A percentile compares a stretch with the other conserved stretches of the same genome.
phyloP scores from a whole-genome alignment of 192 early-diverging fungal species.

The Coemansia sp. region DNA sequence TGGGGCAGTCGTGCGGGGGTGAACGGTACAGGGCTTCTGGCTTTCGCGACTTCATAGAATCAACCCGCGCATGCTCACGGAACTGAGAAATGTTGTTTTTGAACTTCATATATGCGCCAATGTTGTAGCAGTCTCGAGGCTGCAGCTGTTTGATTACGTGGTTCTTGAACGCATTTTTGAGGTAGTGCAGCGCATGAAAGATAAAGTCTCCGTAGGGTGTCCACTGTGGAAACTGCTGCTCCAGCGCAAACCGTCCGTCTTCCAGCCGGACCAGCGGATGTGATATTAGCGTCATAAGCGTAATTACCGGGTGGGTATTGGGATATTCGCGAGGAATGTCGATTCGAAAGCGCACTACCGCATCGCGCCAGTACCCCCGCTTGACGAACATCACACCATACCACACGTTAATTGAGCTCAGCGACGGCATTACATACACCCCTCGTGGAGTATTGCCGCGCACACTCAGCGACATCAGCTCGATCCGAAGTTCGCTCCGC shows the following conservation, averaged over 20 bases:
- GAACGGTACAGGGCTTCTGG: slow-evolving; percentile 31
- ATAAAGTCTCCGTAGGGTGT: slow-evolving; percentile 79
- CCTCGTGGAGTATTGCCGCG: slow-evolving; percentile 77
- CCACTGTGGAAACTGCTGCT: slow-evolving; percentile 81
- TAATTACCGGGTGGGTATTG: slow-evolving; percentile 63
- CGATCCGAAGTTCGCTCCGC: slow-evolving; percentile 49
- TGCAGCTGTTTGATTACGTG: slow-evolving; percentile 61
- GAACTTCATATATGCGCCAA: slow-evolving; percentile 42
- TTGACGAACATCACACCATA: slow-evolving; percentile 84
- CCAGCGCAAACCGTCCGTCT: slow-evolving; percentile 63
- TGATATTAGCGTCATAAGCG: slow-evolving; percentile 72
- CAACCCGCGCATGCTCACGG: slow-evolving; percentile 39
- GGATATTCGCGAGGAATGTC: slow-evolving; percentile 80
- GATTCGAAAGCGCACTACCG: slow-evolving; percentile 85
- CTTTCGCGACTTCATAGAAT: slow-evolving; percentile 37
- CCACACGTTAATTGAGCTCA: slow-evolving; percentile 63
- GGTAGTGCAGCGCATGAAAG: slow-evolving; percentile 80
- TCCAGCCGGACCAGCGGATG: slow-evolving; percentile 81
- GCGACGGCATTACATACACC: slow-evolving; percentile 79
- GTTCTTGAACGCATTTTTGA: slow-evolving; percentile 84
- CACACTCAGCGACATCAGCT: slow-evolving; percentile 40
- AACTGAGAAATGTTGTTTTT: slow-evolving; percentile 47
- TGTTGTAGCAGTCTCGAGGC: slow-evolving; percentile 48
- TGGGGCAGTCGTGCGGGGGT: slow-evolving; percentile 48
- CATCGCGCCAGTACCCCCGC: slow-evolving; percentile 85